Conservation (phyloP, 352 stramenopile species). For the Phytopythium boreale region DNA sequence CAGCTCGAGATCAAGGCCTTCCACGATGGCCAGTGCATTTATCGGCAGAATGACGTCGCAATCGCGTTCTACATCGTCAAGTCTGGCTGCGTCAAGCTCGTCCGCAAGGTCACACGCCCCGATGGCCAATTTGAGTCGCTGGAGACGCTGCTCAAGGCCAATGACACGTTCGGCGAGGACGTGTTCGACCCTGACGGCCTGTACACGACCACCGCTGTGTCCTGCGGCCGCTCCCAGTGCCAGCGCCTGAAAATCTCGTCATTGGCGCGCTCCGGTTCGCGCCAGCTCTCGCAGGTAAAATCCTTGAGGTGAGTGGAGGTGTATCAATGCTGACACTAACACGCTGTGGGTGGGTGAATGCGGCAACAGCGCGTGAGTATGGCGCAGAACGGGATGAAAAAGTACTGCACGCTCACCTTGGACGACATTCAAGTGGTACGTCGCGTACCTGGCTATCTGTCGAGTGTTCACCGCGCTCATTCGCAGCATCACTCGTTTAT, state of each 20-base stretch:
- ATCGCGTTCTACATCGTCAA: conserved; percentile 78
- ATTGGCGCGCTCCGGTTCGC: conserved; percentile 45
- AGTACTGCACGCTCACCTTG: conserved; percentile 48
- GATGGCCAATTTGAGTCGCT: conserved; percentile 23
- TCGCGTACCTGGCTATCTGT: not conserved
- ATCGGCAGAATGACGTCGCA: conserved; percentile 44
- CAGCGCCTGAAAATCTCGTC: conserved; percentile 59
- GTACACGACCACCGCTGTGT: conserved; percentile 57
- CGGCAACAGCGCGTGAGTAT: conserved; percentile 44
- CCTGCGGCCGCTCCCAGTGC: conserved; percentile 58
- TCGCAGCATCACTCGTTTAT: not conserved
- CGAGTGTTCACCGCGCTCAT: not conserved
- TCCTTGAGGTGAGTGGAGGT: too few relatives aligned
- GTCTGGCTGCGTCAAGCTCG: conserved; percentile 68
- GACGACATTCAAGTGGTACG: conserved; percentile 66
- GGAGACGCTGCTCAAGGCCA: conserved; percentile 65
- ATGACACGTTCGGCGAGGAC: conserved; percentile 73
- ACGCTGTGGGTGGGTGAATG: too few relatives aligned
- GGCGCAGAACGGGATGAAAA: conserved; percentile 34
- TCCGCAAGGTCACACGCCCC: conserved; percentile 30
- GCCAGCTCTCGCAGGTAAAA: conserved; percentile 53
- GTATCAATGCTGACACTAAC: too few relatives aligned
- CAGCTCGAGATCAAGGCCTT: conserved; percentile 80
- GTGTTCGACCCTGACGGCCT: conserved; percentile 46
- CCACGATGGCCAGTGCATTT: conserved; percentile 63